Conservation (phyloP, 2,329 filamentous ascomycete genomes). For the Clarireedia sp. region DNA sequence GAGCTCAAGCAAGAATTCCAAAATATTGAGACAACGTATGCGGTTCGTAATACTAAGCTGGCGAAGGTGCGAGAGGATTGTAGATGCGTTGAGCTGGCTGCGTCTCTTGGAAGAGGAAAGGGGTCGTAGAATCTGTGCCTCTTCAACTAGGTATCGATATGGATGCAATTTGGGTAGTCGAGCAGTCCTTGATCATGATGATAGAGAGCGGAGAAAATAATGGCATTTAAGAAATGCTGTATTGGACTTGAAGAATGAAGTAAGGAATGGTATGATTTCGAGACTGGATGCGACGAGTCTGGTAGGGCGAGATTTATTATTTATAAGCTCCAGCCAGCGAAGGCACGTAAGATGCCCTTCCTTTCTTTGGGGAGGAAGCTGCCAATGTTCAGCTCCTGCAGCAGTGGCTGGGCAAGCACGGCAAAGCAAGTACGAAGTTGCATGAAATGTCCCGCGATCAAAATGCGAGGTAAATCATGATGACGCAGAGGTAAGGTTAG, state of each 20-base stretch:
- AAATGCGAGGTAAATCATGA: too few relatives aligned
- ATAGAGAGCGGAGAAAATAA: not conserved
- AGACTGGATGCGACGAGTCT: not conserved
- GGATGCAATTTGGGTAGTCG: not conserved
- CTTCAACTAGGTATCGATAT: not conserved
- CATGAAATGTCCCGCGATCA: too few relatives aligned
- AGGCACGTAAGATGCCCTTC: not conserved
- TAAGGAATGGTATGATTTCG: conserved; percentile 1
- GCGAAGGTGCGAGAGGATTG: not conserved
- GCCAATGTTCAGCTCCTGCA: not conserved
- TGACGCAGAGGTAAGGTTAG: too few relatives aligned
- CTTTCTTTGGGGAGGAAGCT: too few relatives aligned
- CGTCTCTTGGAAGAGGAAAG: not conserved
- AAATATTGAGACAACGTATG: not conserved
- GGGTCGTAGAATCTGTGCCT: not conserved
- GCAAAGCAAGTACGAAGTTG: not conserved
- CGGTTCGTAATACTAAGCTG: not conserved
- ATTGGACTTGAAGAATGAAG: not conserved
- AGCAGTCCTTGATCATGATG: not conserved
- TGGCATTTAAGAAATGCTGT: not conserved
- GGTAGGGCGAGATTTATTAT: not conserved
- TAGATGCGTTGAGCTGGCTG: not conserved
- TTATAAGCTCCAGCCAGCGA: not conserved
- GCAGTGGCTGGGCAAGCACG: not conserved
- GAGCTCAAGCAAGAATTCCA: too few relatives aligned